Percentiles rank a stretch among this genome's conserved stretches.
phyloP scores from a whole-genome alignment of 2,329 filamentous ascomycete species.

The Venturia pyrina region DNA sequence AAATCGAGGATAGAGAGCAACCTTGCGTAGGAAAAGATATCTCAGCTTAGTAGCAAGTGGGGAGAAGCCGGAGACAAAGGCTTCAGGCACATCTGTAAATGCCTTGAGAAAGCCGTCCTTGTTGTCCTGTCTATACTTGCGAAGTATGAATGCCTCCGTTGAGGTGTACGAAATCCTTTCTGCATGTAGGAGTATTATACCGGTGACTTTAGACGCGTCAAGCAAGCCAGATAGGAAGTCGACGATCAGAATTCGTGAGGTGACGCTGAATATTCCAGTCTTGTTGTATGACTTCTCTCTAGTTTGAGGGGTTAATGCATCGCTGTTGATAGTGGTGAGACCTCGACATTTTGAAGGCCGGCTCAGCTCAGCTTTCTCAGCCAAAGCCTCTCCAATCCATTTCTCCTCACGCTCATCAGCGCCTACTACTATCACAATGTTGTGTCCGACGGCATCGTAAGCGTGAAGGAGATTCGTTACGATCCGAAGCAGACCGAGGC shows the following conservation, averaged over 20 bases:
- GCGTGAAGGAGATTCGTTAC: slow-evolving; percentile 95
- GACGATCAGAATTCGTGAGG: slow-evolving; percentile 87
- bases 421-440: slow-evolving; percentile 78
- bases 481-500: slow-evolving; percentile 82
- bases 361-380: slow-evolving; percentile 90
- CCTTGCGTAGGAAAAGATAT: slow-evolving; percentile 81
- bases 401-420: slow-evolving; percentile 89
- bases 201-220: slow-evolving; percentile 75
- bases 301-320: slow-evolving; percentile 75
- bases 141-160: slow-evolving; percentile 86
- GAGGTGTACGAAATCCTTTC: slow-evolving; percentile 79
- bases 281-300: slow-evolving; percentile 85
- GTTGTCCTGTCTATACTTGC: slow-evolving; percentile 91
- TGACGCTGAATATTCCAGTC: slow-evolving; percentile 91
- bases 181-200: slow-evolving; percentile 77
- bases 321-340: slow-evolving; percentile 86
- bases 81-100: slow-evolving; percentile 87
- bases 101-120: slow-evolving; percentile 90
- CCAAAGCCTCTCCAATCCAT: slow-evolving; percentile 92
- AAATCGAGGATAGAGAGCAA: slow-evolving; percentile 85
- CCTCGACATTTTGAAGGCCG: slow-evolving; percentile 72
- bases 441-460: slow-evolving; percentile 92
- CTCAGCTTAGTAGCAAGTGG: slow-evolving; percentile 84
- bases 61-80: slow-evolving; percentile 79
- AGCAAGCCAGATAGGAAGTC: slow-evolving; percentile 81